Conservation (phyloP, 257 asterid species). For the Solanum raphanifolium region DNA sequence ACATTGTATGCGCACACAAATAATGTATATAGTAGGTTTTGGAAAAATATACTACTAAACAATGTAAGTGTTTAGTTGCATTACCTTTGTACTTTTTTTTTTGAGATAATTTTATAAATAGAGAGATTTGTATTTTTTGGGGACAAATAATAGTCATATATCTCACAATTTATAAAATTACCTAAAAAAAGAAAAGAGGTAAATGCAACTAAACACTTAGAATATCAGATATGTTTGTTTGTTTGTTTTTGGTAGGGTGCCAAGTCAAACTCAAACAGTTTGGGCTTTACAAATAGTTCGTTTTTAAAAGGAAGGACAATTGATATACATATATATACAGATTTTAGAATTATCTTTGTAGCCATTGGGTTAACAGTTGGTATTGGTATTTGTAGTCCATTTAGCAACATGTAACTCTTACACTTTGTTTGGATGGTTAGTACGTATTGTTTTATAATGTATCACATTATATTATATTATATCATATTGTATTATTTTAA, state of each 20-base stretch:
- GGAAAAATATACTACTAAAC: neutral
- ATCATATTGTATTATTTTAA: too few relatives aligned
- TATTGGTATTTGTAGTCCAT: neutral
- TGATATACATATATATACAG: neutral
- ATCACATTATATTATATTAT: too few relatives aligned
- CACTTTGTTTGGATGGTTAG: neutral
- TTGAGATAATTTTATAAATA: too few relatives aligned
- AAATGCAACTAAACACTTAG: neutral
- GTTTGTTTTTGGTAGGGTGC: neutral
- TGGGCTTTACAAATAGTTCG: neutral
- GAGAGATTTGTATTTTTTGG: too few relatives aligned
- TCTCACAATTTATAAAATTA: neutral
- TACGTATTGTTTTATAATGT: neutral
- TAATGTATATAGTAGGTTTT: too few relatives aligned
- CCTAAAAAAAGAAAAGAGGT: neutral
- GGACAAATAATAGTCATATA: neutral
- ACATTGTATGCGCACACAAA: neutral
- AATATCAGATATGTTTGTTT: neutral
- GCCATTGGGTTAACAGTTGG: neutral
- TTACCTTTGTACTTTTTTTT: neutral
- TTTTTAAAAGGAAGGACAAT: neutral
- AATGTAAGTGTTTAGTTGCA: neutral
- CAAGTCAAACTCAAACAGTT: neutral
- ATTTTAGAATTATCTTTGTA: neutral
- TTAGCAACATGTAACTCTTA: neutral